These are phyloP conservation scores for Lichina pygmaea DNA, from an alignment of 495 filamentous ascomycete species.

Conservation along the genomic window DNA sequence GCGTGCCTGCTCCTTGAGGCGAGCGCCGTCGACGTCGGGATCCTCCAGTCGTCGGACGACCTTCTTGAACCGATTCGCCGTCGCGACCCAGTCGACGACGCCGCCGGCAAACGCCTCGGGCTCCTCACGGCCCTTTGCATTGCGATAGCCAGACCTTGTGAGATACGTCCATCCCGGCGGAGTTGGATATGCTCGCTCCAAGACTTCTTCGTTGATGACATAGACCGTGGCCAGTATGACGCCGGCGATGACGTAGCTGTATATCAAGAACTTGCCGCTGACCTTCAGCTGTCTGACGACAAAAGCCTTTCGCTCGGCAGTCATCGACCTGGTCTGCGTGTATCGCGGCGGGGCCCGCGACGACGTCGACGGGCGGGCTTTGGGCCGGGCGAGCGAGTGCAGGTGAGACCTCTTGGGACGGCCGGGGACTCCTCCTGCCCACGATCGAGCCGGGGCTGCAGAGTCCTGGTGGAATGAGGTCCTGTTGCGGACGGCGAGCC, in stretches of 20 bases:
- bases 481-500: too few relatives aligned
- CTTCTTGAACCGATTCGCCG: constrained; percentile 23
- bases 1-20: constrained; percentile 26
- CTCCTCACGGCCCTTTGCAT: constrained; percentile 27
- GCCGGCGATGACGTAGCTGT: constrained; percentile 25
- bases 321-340: too few relatives aligned
- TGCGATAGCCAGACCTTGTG: constrained; percentile 31
- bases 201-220: constrained; percentile 34
- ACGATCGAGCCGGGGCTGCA: too few relatives aligned
- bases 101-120: constrained; percentile 20
- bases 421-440: too few relatives aligned
- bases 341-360: too few relatives aligned
- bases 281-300: constrained; percentile 34
- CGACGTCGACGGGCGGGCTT: too few relatives aligned
- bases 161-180: constrained; percentile 47
- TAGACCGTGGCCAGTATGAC: constrained; percentile 25
- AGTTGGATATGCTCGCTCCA: constrained; percentile 48
- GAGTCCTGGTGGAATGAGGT: too few relatives aligned
- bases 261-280: constrained; percentile 29
- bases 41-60: constrained; percentile 37
- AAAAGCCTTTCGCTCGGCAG: constrained; percentile 38
- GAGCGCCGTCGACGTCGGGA: constrained; percentile 34
- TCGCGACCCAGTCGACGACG: constrained; percentile 35
- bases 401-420: too few relatives aligned
- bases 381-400: too few relatives aligned